Conservation (phyloP, 495 filamentous ascomycete species). For the Aspergillus nidulans region DNA sequence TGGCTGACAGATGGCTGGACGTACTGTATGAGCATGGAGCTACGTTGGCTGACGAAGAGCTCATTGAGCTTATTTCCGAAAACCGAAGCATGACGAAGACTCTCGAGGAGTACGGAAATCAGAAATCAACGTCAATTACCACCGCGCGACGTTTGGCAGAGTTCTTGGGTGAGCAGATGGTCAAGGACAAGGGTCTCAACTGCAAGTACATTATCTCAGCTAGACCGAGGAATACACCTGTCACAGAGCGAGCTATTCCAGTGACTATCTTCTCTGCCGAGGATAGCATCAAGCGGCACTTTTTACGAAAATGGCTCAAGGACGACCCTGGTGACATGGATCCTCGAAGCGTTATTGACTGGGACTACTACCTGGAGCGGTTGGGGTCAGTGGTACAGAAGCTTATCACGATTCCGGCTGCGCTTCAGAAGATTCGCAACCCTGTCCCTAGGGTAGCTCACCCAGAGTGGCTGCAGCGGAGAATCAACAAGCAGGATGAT, state of each 20-base stretch:
- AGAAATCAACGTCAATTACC: conserved; percentile 97
- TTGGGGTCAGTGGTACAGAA: conserved; percentile 96
- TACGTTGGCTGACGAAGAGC: conserved; percentile 89
- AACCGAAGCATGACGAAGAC: conserved; percentile 98
- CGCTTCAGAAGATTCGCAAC: conserved; percentile 89
- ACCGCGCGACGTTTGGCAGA: conserved; percentile 94
- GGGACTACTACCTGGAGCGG: conserved; percentile 94
- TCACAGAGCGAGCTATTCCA: conserved; percentile 91
- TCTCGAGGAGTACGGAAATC: conserved; percentile 87
- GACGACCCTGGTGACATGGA: conserved; percentile 94
- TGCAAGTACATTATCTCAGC: conserved; percentile 99
- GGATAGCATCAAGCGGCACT: conserved; percentile 76
- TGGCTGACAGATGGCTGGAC: conserved; percentile 96
- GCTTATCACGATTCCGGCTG: conserved; percentile 95
- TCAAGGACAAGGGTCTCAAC: conserved; percentile 97
- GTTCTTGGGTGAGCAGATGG: conserved; percentile 96
- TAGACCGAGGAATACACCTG: conserved; percentile 78
- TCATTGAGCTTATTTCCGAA: conserved; percentile 98
- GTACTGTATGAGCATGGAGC: conserved; percentile 81
- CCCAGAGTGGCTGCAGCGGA: conserved; percentile 91
- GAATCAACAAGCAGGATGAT: conserved; percentile 93
- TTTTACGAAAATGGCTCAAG: conserved; percentile 90
- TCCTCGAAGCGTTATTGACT: conserved; percentile 82
- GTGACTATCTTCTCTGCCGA: conserved; percentile 97
- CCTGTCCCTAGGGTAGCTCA: conserved; percentile 90